phyloP scores from a whole-genome alignment of 2,329 filamentous ascomycete species.

The Metarhizium sp. region DNA sequence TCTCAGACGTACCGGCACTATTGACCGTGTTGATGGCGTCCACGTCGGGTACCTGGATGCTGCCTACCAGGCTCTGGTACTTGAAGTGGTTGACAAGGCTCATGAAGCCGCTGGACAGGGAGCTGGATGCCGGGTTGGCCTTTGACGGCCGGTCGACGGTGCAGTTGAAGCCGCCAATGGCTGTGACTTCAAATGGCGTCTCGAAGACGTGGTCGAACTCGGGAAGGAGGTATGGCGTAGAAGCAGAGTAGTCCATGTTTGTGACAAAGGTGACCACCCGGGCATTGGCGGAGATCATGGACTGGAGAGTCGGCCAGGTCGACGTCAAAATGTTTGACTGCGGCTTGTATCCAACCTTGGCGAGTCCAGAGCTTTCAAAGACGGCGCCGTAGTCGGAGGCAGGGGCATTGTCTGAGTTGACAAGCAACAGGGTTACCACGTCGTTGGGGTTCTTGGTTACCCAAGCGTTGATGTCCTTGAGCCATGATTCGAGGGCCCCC shows the following conservation, averaged over 20 bases:
- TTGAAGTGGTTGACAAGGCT: constrained; percentile 77
- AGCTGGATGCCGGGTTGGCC: constrained; percentile 38
- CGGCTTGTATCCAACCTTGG: constrained; percentile 51
- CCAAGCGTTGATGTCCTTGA: constrained; percentile 56
- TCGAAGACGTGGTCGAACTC: constrained; percentile 65
- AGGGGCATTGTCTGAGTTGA: constrained; percentile 55
- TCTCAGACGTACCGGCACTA: constrained; percentile 40
- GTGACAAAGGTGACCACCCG: constrained; percentile 64
- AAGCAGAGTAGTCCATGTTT: constrained; percentile 31
- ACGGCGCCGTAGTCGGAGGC: constrained; percentile 43
- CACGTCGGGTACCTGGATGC: constrained; percentile 53
- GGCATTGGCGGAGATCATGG: constrained; percentile 54
- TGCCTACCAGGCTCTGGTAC: constrained; percentile 44
- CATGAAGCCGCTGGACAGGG: constrained; percentile 50
- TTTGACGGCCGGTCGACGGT: constrained; percentile 54
- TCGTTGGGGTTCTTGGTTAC: constrained; percentile 62
- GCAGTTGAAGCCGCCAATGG: constrained; percentile 61
- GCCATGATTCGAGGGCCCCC: constrained; percentile 55
- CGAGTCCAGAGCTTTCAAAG: constrained; percentile 51
- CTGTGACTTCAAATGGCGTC: constrained; percentile 57
- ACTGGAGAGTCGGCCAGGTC: constrained; percentile 63
- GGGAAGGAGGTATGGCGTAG: constrained; percentile 49
- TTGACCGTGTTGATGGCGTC: constrained; percentile 56
- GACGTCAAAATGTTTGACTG: constrained; percentile 29
- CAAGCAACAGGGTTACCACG: constrained; percentile 64